Evolutionary conservation across 306 rosid species (phyloP).

Genomic region (Prunus mume): DNA sequence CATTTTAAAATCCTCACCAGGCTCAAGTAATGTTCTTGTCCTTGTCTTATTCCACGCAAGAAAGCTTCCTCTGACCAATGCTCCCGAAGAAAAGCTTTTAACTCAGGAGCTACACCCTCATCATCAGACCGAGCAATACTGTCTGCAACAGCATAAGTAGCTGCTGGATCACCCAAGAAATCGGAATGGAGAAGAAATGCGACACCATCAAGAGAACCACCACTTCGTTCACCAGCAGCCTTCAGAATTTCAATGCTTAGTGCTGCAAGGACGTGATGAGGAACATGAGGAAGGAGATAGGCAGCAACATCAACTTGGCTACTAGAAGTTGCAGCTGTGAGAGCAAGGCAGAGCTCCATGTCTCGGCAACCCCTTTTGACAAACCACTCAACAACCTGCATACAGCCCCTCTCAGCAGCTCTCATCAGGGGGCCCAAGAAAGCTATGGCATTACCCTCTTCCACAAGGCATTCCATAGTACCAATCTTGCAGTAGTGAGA

Average conservation of each 20-base stretch:
- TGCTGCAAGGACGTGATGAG: slow-evolving; percentile 70
- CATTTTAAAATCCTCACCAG: slow-evolving; percentile 62
- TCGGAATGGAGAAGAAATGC: slow-evolving; percentile 80
- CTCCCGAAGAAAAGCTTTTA: slow-evolving; percentile 64
- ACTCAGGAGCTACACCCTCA: slow-evolving; percentile 66
- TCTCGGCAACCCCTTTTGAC: slow-evolving; percentile 82
- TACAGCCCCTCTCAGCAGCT: slow-evolving; percentile 91
- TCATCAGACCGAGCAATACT: slow-evolving; percentile 69
- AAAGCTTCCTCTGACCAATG: slow-evolving; percentile 80
- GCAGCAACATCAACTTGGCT: slow-evolving; percentile 74
- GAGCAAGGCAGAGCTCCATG: slow-evolving; percentile 94
- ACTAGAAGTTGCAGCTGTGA: slow-evolving; percentile 89
- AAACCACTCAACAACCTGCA: slow-evolving; percentile 86
- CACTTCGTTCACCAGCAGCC: slow-evolving; percentile 87
- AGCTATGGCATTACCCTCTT: slow-evolving; percentile 88
- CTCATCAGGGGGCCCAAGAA: slow-evolving; percentile 90
- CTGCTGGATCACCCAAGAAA: slow-evolving; percentile 77
- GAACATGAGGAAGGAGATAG: slow-evolving; percentile 81
- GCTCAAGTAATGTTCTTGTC: slow-evolving; percentile 66
- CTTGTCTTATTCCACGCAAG: slow-evolving; percentile 57
- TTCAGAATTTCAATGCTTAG: slow-evolving; percentile 78
- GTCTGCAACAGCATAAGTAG: slow-evolving; percentile 84
- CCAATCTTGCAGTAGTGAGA: slow-evolving; percentile 85
- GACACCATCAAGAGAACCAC: slow-evolving; percentile 81
- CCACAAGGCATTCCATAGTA: slow-evolving; percentile 90